Conservation (phyloP, 768 basidiomycete genomes). For the Galerina sulciceps region DNA sequence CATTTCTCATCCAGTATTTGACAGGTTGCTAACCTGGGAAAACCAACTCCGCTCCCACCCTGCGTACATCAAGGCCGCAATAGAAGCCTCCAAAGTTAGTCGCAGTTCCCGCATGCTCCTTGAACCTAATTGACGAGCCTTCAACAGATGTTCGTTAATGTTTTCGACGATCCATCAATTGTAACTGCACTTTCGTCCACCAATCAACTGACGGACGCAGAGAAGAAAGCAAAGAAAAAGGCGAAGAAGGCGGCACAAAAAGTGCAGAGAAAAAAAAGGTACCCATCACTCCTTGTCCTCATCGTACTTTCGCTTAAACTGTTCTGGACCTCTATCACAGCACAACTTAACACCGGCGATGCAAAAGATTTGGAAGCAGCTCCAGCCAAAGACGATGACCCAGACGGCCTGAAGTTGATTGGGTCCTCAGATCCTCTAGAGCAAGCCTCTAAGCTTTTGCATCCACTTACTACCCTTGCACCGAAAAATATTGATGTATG, state of each 20-base stretch:
- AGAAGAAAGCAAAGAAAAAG: slow-evolving; percentile 86
- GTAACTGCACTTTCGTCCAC: slow-evolving; percentile 45
- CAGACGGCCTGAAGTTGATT: slow-evolving; percentile 77
- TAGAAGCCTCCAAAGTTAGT: slow-evolving; percentile 70
- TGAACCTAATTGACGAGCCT: slow-evolving; percentile 8
- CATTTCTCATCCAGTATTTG: background rate
- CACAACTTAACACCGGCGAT: slow-evolving; percentile 47
- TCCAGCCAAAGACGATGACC: slow-evolving; percentile 77
- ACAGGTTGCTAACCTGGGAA: slow-evolving; percentile 82
- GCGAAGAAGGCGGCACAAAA: slow-evolving; percentile 78
- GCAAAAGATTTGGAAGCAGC: slow-evolving; percentile 73
- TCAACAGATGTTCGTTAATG: slow-evolving; percentile 69
- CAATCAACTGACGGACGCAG: slow-evolving; percentile 58
- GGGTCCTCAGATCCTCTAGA: slow-evolving; percentile 69
- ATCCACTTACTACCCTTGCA: slow-evolving; percentile 60
- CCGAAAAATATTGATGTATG: slow-evolving; percentile 68
- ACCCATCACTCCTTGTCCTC: slow-evolving; percentile 12
- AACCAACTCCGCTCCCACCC: slow-evolving; percentile 79
- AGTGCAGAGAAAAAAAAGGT: slow-evolving; percentile 79
- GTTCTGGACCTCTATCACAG: slow-evolving; percentile 15
- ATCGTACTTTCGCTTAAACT: background rate
- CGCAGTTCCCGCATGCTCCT: background rate
- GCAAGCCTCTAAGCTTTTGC: slow-evolving; percentile 72
- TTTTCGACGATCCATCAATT: slow-evolving; percentile 74
- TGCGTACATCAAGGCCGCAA: slow-evolving; percentile 71